Evolutionary conservation across 2,329 filamentous ascomycete genomes (phyloP), one percentile per base, ranked within the genome.

Genomic region (Fusarium sp.): DNA sequence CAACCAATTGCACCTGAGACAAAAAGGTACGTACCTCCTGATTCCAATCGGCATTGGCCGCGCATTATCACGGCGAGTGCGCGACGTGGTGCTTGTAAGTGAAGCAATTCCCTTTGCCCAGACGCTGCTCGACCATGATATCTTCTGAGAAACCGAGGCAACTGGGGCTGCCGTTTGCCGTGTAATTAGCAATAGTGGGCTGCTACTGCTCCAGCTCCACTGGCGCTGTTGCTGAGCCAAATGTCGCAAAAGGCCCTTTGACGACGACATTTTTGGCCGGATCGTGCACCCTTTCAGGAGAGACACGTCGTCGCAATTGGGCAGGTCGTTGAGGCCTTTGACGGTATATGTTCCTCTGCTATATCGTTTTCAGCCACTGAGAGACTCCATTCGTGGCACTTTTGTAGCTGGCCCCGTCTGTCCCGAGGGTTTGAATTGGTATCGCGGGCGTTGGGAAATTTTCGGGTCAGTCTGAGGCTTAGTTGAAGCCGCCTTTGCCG

Each of bases 191-290:
- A 61, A 61, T 48, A 64, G 60, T 58, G 64, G 64, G 45, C 58
- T 57, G 56, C 53, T 58, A 32, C 58, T 57, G 56, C 53, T 58
- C 29, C 51, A 45, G 68, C 66, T 68, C 68, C 68, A 71, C 68
- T 67, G 60, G 40, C 47, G 45, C 48, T 68, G 68, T 42, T 60
- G 47, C 32, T 67, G 68, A 53, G 52, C 60, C 60, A 71, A 61
- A 67, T 71, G 67, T 65, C 67, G 69, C 60, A 71, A 69, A 62
- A 71, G 65, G 69, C 69, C 61, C 60, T 51, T 70, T n/a, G 68
- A 65, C 53, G 60, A 68, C 55, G 65, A 61, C 69, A 71, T 70
- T 60, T 61, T 45, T 60, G 69, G 62, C 53, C 61, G 49, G 53
- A 51, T 61, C 59, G 52, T 56, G 42, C 49, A 55, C 56, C 56